Evolutionary conservation across 2,329 filamentous ascomycete species (phyloP).

Genomic region (Blastomyces gilchristii): DNA sequence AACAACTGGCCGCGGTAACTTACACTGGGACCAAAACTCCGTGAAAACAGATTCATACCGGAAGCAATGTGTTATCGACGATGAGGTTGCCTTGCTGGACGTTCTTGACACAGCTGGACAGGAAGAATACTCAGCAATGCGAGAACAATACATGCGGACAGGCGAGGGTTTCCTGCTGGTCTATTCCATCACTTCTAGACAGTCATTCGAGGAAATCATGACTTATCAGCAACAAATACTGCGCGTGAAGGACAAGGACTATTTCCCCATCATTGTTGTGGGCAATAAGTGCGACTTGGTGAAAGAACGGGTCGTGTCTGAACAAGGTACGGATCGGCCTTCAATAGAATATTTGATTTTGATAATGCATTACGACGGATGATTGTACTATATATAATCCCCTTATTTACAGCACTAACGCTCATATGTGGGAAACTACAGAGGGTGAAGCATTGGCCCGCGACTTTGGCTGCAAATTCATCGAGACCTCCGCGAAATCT

Average conservation of each 20-base stretch:
- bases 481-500: slow-evolving; percentile 97
- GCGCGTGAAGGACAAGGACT: slow-evolving; percentile 98
- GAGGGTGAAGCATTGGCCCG: slow-evolving; percentile 82
- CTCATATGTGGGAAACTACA: slow-evolving; percentile 33
- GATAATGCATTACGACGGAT: slow-evolving; percentile 8
- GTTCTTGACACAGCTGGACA: slow-evolving; percentile 97
- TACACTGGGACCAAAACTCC: slow-evolving; percentile 13
- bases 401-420: slow-evolving; percentile 5
- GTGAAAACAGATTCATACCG: slow-evolving; percentile 76
- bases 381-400: slow-evolving; percentile 1
- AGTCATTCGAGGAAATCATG: slow-evolving; percentile 97
- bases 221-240: slow-evolving; percentile 99
- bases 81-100: slow-evolving; percentile 93
- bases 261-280: slow-evolving; percentile 98
- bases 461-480: slow-evolving; percentile 93
- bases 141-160: slow-evolving; percentile 99
- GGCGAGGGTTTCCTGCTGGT: slow-evolving; percentile 96
- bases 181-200: slow-evolving; percentile 94
- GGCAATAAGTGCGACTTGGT: slow-evolving; percentile 99
- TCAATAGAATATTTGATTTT: background rate
- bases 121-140: slow-evolving; percentile 98
- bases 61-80: slow-evolving; percentile 98
- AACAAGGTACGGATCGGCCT: slow-evolving; percentile 60
- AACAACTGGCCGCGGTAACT: background rate
- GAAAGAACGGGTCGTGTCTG: slow-evolving; percentile 77